Evolutionary conservation across 257 asterid species (phyloP).

Genomic region (Penstemon davidsonii): DNA sequence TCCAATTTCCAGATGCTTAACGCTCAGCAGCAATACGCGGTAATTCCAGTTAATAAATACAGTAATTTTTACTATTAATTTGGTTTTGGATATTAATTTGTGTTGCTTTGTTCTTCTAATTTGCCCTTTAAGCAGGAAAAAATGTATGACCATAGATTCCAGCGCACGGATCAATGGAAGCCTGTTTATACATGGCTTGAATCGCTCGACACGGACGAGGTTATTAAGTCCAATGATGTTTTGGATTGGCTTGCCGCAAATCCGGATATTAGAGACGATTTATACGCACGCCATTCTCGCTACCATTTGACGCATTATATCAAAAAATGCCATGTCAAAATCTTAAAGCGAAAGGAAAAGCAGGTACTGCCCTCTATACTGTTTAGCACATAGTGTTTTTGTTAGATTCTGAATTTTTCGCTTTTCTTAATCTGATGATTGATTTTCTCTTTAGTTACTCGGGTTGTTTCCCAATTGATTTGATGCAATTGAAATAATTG

Average conservation of each 20-base stretch:
- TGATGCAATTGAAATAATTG: not conserved
- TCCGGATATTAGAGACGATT: conserved; percentile 69
- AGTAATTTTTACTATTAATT: too few relatives aligned
- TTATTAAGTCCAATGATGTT: conserved; percentile 76
- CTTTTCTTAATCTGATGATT: too few relatives aligned
- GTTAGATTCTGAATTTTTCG: too few relatives aligned
- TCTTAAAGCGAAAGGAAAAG: conserved; percentile 79
- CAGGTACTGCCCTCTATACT: conserved; percentile 39
- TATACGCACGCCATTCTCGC: conserved; percentile 83
- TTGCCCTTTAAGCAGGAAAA: conserved; percentile 30
- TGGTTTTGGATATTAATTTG: not conserved
- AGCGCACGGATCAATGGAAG: conserved; percentile 96
- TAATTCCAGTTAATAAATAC: too few relatives aligned
- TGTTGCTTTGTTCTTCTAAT: not conserved
- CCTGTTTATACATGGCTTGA: conserved; percentile 93
- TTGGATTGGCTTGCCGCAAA: conserved; percentile 77
- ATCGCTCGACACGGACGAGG: conserved; percentile 73
- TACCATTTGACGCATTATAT: conserved; percentile 94
- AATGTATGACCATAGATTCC: conserved; percentile 78
- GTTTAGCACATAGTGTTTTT: not conserved
- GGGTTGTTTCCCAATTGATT: not conserved
- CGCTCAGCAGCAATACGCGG: too few relatives aligned
- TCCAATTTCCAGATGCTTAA: too few relatives aligned
- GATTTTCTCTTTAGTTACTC: too few relatives aligned
- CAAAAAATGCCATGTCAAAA: conserved; percentile 88